Conservation (phyloP, 192 early-diverging fungal genomes). For the Entomortierella lignicola region DNA sequence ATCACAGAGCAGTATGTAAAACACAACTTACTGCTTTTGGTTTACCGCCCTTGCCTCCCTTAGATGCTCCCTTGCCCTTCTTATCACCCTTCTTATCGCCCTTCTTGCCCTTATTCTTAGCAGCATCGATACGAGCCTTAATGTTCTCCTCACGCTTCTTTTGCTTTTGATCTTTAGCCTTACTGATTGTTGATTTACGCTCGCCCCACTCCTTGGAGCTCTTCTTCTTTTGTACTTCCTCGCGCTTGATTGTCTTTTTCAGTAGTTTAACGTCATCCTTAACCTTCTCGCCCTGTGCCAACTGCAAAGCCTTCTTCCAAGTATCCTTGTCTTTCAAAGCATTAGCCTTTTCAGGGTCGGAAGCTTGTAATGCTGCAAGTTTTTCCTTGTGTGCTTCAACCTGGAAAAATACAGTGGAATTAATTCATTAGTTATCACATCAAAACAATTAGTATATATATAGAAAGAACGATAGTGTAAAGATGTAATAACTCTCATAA, state of each 20-base stretch:
- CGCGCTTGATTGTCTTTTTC: conserved; percentile 91
- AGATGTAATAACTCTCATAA: not conserved
- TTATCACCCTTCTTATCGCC: conserved; percentile 56
- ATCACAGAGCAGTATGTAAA: not conserved
- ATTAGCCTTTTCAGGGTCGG: conserved; percentile 70
- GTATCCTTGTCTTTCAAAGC: conserved; percentile 77
- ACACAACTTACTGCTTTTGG: conserved; percentile 50
- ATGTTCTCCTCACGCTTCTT: conserved; percentile 90
- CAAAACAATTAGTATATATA: not conserved
- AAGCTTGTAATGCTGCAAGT: conserved; percentile 74
- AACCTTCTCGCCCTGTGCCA: conserved; percentile 91
- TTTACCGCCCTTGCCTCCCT: conserved; percentile 54
- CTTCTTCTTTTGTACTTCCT: conserved; percentile 87
- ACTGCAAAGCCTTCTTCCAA: conserved; percentile 84
- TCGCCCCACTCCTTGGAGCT: conserved; percentile 85
- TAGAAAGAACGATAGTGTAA: not conserved
- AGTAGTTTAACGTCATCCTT: conserved; percentile 92
- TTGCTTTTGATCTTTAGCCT: conserved; percentile 72
- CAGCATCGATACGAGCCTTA: conserved; percentile 80
- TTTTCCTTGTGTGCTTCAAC: conserved; percentile 81
- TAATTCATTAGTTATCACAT: not conserved
- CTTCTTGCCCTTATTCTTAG: conserved; percentile 78
- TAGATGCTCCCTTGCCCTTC: conserved; percentile 38
- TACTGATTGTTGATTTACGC: conserved; percentile 73
- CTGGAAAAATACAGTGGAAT: conserved; percentile 8